Evolutionary conservation across 225 moss, liverwort and hornwort species (phyloP).

Genomic region (Marchantia paleacea): DNA sequence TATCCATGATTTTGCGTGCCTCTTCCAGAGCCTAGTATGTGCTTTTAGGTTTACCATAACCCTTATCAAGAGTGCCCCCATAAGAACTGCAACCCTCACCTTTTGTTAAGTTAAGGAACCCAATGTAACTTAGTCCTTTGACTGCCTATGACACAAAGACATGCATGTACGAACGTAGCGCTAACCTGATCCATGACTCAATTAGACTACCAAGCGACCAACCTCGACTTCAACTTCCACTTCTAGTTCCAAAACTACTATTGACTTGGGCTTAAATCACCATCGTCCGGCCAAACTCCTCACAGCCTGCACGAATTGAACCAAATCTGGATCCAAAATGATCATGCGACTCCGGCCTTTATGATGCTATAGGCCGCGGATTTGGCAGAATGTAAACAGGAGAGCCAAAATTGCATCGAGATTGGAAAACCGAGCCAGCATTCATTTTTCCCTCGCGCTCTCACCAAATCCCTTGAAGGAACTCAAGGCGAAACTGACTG

Average conservation of each 20-base stretch:
- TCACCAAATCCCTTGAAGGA: background rate
- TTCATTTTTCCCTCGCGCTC: background rate
- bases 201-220: background rate
- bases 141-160: conserved; percentile 62
- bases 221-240: background rate
- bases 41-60: conserved; percentile 43
- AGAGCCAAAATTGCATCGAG: background rate
- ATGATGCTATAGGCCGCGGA: conserved; percentile 1
- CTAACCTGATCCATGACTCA: background rate
- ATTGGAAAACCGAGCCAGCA: background rate
- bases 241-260: background rate
- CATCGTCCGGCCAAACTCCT: background rate
- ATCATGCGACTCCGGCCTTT: background rate
- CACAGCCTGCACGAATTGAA: background rate
- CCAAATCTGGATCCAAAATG: conserved; percentile 7
- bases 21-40: conserved; percentile 68
- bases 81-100: conserved; percentile 49
- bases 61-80: conserved; percentile 37
- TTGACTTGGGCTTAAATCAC: background rate
- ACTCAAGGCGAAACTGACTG: background rate
- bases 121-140: conserved; percentile 67
- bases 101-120: conserved; percentile 59
- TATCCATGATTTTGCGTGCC: conserved; percentile 89
- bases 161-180: background rate
- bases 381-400: background rate